Evolutionary conservation across 768 basidiomycete species (phyloP).

Genomic region (Hebeloma cylindrosporum): DNA sequence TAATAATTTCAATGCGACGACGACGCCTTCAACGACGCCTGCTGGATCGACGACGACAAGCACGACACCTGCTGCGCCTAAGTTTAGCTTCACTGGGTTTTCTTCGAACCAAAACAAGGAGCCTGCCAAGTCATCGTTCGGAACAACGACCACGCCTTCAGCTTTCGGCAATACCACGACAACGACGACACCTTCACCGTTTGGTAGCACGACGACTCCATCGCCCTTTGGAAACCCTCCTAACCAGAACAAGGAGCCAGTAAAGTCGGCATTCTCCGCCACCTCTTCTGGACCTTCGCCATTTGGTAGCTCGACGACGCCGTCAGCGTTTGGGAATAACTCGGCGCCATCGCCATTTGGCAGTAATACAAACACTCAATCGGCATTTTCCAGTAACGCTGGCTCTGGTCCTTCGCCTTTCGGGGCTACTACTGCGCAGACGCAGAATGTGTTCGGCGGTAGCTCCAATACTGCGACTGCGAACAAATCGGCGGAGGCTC

Average conservation of each 20-base stretch:
- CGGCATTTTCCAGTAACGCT: slow-evolving; percentile 11
- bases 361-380: background rate
- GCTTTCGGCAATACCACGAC: background rate
- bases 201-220: slow-evolving; percentile 7
- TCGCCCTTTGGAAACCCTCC: slow-evolving; percentile 24
- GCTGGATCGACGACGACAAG: too few species aligned
- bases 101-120: too few species aligned
- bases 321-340: slow-evolving; percentile 1
- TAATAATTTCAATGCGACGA: slow-evolving; percentile 19
- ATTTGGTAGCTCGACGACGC: slow-evolving; percentile 10
- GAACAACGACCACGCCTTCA: slow-evolving; percentile 3
- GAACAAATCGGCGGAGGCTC: too few species aligned
- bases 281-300: slow-evolving; percentile 3
- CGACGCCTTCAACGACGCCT: slow-evolving; percentile 5
- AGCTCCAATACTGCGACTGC: background rate
- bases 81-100: slow-evolving; percentile 47
- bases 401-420: slow-evolving; percentile 14
- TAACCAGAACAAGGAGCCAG: too few species aligned
- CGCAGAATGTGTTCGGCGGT: slow-evolving; percentile 14
- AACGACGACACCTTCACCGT: background rate
- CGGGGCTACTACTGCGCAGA: slow-evolving; percentile 20
- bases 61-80: slow-evolving; percentile 24
- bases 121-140: slow-evolving; percentile 1
- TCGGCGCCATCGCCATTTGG: slow-evolving; percentile 1
- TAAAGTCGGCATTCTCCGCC: too few species aligned